Conservation (phyloP, 495 filamentous ascomycete species). For the Saxispiralis lemnorum region DNA sequence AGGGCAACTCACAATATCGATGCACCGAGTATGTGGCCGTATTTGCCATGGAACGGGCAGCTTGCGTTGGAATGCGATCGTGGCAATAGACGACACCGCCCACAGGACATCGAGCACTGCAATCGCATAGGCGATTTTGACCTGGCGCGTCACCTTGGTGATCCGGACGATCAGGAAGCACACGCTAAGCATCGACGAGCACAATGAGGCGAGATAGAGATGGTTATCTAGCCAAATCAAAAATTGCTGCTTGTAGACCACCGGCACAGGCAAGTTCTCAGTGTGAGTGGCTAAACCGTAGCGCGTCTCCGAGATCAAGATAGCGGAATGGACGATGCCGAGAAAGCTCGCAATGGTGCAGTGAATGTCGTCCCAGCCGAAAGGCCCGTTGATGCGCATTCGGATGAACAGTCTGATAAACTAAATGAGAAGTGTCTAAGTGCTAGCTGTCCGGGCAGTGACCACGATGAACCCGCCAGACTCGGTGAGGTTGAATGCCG, state of each 20-base stretch:
- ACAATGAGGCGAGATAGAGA: background rate
- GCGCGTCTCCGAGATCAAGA: background rate
- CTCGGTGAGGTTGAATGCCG: background rate
- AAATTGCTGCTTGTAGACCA: background rate
- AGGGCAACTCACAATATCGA: constrained; percentile 1
- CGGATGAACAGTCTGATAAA: constrained; percentile 8
- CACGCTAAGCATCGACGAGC: constrained; percentile 5
- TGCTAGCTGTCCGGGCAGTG: background rate
- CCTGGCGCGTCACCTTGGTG: background rate
- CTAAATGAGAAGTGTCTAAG: background rate
- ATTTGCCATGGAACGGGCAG: constrained; percentile 7
- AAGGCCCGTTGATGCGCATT: constrained; percentile 5
- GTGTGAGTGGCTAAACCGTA: constrained; percentile 4
- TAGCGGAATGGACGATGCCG: constrained; percentile 1
- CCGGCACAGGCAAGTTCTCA: background rate
- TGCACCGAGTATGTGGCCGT: background rate
- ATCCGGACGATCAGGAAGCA: constrained; percentile 6
- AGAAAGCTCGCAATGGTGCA: constrained; percentile 6
- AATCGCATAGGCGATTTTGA: constrained; percentile 1
- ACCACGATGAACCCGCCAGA: constrained; percentile 5
- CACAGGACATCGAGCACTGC: background rate
- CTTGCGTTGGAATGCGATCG: constrained; percentile 5
- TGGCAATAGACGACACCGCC: background rate
- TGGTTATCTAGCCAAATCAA: constrained; percentile 2
- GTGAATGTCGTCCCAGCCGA: constrained; percentile 6